Base-by-base conservation (phyloP, 2,329 filamentous ascomycete genomes). In the Hypoxylon sp. region DNA sequence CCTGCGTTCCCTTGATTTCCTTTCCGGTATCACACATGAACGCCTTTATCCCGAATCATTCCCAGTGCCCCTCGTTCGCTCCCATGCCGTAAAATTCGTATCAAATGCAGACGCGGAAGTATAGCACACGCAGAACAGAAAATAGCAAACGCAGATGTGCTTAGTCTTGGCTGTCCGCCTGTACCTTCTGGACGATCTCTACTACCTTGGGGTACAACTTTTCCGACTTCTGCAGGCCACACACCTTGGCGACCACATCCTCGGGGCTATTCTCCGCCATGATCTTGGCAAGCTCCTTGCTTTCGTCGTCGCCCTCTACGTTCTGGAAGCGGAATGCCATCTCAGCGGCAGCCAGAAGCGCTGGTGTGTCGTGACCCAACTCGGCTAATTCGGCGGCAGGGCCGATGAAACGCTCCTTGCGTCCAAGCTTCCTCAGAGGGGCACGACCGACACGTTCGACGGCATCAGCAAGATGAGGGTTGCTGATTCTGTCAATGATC, bases 241-340 rank as follows among this genome's bases (percentile, higher is more conserved):
- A 97, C 70, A 99, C 87, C 80, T 95, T 88, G 78, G 85, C 83
- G 49, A 95, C 93, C 7, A 95, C 92, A 1, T 91, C 90, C 73
- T 92, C 90, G 13, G 95, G 84, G 2, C 85, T 84, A 76, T 91
- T 87, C 69, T 90, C 86, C 67, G 91, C 89, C 83, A 99, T 91
- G 77, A 97, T 93, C 84, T 92, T 90, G 75, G 93, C 93, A 10
- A 99, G 87, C 81, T 97, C 90, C 72, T 83, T 85, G 70, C 92
- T 97, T 87, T 98, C 96, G 0, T 97, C 93, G 71, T 99, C 96
- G 11, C 90, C 94, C 74, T 94, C 89, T 61, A 98, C 92, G 75
- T 97, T 93, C 84, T 98, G 94, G 90, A 98, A 99, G 70, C 92
- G 93, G 80, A 99, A 91, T 5, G 93, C 91, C 89, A 95, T 93